Evolutionary conservation across 2,329 filamentous ascomycete genomes (phyloP), one percentile per base, ranked within the genome.

Genomic region (Cytospora chrysosperma): DNA sequence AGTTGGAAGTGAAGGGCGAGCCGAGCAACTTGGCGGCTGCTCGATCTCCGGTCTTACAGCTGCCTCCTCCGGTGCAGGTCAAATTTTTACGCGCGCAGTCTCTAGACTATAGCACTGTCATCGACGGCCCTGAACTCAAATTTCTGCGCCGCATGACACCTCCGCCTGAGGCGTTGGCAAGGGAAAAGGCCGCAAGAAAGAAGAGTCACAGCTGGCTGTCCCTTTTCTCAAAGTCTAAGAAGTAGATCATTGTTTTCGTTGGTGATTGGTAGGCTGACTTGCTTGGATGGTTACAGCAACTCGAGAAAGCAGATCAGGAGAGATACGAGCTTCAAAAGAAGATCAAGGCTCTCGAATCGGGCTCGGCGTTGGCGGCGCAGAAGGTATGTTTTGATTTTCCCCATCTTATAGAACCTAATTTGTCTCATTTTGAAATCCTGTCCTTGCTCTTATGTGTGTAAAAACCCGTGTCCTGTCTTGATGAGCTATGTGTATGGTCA

Each of bases 261-360:
- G 7, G 12, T 27, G 34, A 32, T 19, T 56, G 17, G 37, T 30
- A 56, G 61, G 68, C 73, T 71, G 68, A 72, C 58, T 28, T 51
- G 28, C 27, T 67, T 54, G 60, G 62, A 60, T 56, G 60, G 59
- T 53, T 67, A 50, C 69, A 86, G 83, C 84, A 86, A 83, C 78
- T 84, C 69, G 84, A 87, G 67, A 80, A 84, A 69, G 77, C 81
- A 17, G 84, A 87, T 67, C 78, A 81, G 67, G 84, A 85, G 52
- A 83, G 80, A 59, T 79, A 82, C 67, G 83, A 86, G 62, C 73
- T 86, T 43, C 82, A 85, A 70, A 77, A 79, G 67, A 81, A 81
- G 59, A 76, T 86, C 68, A 86, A 85, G 69, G 77, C 79, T 40
- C 77, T 80, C 15, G 79, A 83, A 63, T 79, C 78, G 55, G 82